A percentile compares a stretch with the other conserved stretches of the same genome.
Conservation (phyloP, 371 early-diverging fungal species). For the Umbelopsis sp. region DNA sequence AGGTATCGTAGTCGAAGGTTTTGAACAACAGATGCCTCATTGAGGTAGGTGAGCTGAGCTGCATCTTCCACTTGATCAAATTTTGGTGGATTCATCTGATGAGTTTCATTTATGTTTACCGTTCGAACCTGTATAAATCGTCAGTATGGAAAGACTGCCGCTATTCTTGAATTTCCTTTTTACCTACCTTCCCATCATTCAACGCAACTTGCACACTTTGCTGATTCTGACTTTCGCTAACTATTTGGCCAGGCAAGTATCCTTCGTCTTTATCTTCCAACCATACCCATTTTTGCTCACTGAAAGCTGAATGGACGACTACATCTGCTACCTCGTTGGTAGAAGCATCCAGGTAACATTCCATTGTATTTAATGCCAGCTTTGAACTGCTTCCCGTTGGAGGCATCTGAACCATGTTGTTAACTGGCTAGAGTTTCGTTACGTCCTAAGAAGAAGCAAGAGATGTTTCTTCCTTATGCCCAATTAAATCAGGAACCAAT, state of each 20-base stretch:
- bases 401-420: too few relatives aligned
- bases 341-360: too few relatives aligned
- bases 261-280: slow-evolving; percentile 90
- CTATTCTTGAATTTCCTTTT: too few relatives aligned
- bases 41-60: slow-evolving; percentile 96
- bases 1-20: slow-evolving; percentile 92
- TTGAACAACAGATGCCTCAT: slow-evolving; percentile 98
- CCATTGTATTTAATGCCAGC: too few relatives aligned
- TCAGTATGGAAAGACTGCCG: background rate
- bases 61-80: slow-evolving; percentile 99
- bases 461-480: too few relatives aligned
- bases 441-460: too few relatives aligned
- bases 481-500: too few relatives aligned
- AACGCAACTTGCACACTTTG: slow-evolving; percentile 75
- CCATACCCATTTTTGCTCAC: slow-evolving; percentile 96
- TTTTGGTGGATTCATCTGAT: slow-evolving; percentile 99
- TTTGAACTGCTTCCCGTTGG: too few relatives aligned
- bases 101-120: slow-evolving; percentile 77
- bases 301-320: slow-evolving; percentile 76
- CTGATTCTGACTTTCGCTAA: slow-evolving; percentile 59
- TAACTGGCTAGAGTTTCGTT: too few relatives aligned
- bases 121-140: slow-evolving; percentile 49
- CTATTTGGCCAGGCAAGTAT: slow-evolving; percentile 87
- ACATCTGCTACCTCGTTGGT: slow-evolving; percentile 39
- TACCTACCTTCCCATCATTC: slow-evolving; percentile 70